These are phyloP conservation scores for Nicotiana knightiana DNA, from an alignment of 257 asterid genomes.

Conservation along the genomic window DNA sequence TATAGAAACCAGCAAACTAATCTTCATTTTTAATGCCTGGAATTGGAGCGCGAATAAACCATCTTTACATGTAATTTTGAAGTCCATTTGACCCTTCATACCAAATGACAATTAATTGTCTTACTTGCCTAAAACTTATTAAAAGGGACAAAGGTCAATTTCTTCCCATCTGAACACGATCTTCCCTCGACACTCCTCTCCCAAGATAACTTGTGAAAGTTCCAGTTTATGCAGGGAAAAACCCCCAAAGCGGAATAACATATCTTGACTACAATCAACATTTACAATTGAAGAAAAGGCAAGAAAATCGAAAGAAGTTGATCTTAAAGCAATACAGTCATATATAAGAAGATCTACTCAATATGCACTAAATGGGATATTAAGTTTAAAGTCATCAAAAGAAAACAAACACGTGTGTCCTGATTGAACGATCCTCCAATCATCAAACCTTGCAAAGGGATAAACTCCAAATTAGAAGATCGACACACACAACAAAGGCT, in stretches of 20 bases:
- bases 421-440: conserved; percentile 21
- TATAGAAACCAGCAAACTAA: too few species aligned
- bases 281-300: background rate
- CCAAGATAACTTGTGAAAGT: background rate
- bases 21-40: too few species aligned
- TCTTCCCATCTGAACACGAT: background rate
- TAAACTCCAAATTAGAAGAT: conserved; percentile 8
- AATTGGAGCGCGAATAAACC: too few species aligned
- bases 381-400: background rate
- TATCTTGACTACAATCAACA: background rate
- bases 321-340: background rate
- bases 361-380: conserved; percentile 1
- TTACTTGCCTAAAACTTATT: too few species aligned
- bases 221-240: background rate
- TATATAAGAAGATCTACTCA: conserved; percentile 2
- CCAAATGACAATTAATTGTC: too few species aligned
- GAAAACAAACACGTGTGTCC: conserved; percentile 14
- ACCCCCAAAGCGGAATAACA: background rate
- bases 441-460: conserved; percentile 28
- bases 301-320: background rate
- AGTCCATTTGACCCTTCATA: too few species aligned
- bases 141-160: too few species aligned
- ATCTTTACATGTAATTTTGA: too few species aligned
- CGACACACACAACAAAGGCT: conserved; percentile 12
- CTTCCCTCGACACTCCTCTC: background rate